Percentiles rank a stretch among this genome's conserved stretches.
phyloP scores from a whole-genome alignment of 805 yeast species.

The Torulaspora franciscae region DNA sequence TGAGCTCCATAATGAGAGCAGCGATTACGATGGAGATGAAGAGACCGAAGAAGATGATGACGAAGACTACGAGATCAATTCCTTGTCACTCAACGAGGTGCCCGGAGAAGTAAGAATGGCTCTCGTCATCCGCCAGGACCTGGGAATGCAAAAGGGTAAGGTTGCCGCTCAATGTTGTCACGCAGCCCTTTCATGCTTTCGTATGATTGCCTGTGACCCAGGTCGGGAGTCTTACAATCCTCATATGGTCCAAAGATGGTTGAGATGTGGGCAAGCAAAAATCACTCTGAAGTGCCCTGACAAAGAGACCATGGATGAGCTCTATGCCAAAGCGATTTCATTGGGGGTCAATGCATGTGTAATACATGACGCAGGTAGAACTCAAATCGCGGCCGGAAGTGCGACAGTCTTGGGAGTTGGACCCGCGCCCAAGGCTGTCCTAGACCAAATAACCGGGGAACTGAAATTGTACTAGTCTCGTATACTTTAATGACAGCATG shows the following conservation, averaged over 20 bases:
- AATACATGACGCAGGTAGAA: constrained; percentile 94
- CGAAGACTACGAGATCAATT: constrained; percentile 55
- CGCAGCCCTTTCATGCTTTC: constrained; percentile 90
- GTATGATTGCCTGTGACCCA: constrained; percentile 51
- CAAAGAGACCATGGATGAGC: constrained; percentile 62
- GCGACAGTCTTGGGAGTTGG: constrained; percentile 97
- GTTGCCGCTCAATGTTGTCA: constrained; percentile 97
- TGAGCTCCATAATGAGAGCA: constrained; percentile 19
- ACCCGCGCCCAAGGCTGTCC: constrained; percentile 80
- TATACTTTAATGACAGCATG: background rate
- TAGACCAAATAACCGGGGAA: constrained; percentile 78
- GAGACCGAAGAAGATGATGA: constrained; percentile 47
- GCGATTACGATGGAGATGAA: constrained; percentile 32
- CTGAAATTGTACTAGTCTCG: constrained; percentile 58
- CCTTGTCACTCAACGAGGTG: constrained; percentile 54
- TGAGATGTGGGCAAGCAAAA: constrained; percentile 83
- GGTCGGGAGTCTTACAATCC: constrained; percentile 53
- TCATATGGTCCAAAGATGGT: constrained; percentile 69
- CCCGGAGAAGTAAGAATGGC: constrained; percentile 87
- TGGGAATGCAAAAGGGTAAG: constrained; percentile 91
- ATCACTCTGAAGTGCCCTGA: constrained; percentile 73
- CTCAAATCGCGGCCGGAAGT: constrained; percentile 93
- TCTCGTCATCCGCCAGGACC: constrained; percentile 77
- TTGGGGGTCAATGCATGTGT: constrained; percentile 72
- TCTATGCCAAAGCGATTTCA: constrained; percentile 77